phyloP scores from a whole-genome alignment of 352 stramenopile genomes.

The Pythium biforme region DNA sequence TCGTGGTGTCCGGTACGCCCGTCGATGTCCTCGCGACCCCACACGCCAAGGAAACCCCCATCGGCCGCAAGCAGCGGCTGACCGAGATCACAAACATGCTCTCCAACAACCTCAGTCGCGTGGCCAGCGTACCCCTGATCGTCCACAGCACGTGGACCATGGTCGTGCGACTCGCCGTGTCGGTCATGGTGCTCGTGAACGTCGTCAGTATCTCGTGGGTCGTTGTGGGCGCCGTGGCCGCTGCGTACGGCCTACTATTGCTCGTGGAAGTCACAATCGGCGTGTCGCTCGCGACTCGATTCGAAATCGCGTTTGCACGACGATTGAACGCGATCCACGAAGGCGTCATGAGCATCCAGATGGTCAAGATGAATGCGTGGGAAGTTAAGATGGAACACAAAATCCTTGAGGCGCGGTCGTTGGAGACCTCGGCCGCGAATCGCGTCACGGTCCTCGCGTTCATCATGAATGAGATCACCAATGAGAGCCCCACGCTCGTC shows the following conservation, averaged over 20 bases:
- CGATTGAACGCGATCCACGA: conserved; percentile 11
- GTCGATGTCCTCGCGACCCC: too few relatives aligned
- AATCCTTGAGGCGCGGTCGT: conserved; percentile 2
- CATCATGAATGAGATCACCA: background rate
- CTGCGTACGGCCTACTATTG: background rate
- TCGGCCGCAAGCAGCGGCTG: background rate
- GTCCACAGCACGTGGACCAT: background rate
- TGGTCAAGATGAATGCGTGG: conserved; percentile 18
- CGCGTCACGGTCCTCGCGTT: background rate
- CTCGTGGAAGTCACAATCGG: background rate
- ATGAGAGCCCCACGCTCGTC: background rate
- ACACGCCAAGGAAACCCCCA: background rate
- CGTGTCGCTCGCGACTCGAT: background rate
- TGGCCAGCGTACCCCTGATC: background rate
- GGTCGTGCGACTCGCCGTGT: background rate
- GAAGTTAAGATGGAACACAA: conserved; percentile 14
- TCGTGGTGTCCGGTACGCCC: too few relatives aligned
- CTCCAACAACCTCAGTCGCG: background rate
- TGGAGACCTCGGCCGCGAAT: background rate
- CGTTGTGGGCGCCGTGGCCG: background rate
- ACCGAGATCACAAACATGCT: background rate
- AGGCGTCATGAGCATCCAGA: conserved; percentile 11
- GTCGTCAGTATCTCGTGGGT: background rate
- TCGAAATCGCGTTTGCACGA: background rate
- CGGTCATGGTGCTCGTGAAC: background rate